A percentile compares a stretch with the other conserved stretches of the same genome.
These are phyloP conservation scores for Nigrospora osmanthi DNA, from an alignment of 2,329 filamentous ascomycete genomes.

Conservation along the genomic window DNA sequence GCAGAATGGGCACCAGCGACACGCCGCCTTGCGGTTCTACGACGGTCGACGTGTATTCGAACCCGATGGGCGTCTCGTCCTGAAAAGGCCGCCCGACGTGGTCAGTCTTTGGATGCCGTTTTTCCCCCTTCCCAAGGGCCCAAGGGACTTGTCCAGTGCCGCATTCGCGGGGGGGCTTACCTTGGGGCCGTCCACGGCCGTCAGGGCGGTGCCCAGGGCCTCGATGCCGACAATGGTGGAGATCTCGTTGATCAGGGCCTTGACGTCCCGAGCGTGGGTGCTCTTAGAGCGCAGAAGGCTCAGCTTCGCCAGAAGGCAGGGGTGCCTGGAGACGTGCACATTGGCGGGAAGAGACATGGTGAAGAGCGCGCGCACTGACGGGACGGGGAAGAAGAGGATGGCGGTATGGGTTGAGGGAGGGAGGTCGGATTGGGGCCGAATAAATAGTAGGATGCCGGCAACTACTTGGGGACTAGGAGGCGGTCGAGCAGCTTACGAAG, in stretches of 20 bases:
- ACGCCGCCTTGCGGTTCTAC: slow-evolving; percentile 55
- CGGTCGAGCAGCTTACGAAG: no score
- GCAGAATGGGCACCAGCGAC: slow-evolving; percentile 84
- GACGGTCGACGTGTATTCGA: slow-evolving; percentile 59
- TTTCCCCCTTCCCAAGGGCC: no score
- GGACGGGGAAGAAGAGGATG: not conserved
- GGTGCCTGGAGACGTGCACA: slow-evolving; percentile 76
- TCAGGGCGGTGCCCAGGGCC: slow-evolving; percentile 61
- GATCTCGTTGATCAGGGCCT: slow-evolving; percentile 79
- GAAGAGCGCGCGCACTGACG: not conserved
- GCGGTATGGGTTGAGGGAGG: not conserved
- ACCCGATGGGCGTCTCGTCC: slow-evolving; percentile 74
- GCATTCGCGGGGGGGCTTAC: slow-evolving; percentile 51
- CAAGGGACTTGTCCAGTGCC: no score
- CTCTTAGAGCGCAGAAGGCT: slow-evolving; percentile 74
- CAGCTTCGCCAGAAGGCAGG: slow-evolving; percentile 81
- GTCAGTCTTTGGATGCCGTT: no score
- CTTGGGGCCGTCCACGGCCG: slow-evolving; percentile 48
- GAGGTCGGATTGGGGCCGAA: no score
- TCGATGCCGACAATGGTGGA: slow-evolving; percentile 75
- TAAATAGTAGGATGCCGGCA: no score
- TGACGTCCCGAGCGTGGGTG: slow-evolving; percentile 67
- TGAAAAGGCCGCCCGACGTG: slow-evolving; percentile 23
- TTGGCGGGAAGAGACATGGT: slow-evolving; percentile 43
- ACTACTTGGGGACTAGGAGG: no score